These are phyloP conservation scores for Graphilbum sp. DNA, from an alignment of 2,329 filamentous ascomycete species.

Conservation along the genomic window DNA sequence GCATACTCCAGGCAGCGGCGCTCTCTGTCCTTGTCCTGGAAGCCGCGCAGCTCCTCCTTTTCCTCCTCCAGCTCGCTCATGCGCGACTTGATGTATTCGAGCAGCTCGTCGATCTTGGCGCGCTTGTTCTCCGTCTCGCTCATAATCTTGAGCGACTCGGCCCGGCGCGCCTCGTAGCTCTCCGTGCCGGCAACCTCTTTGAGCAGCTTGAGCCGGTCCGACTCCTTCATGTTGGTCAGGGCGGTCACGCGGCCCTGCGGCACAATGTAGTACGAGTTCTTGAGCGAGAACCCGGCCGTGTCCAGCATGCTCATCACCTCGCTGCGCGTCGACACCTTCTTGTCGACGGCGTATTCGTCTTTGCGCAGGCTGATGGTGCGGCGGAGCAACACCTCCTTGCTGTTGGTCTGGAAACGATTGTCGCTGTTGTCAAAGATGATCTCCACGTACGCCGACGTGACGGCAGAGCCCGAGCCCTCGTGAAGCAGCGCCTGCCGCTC, in stretches of 20 bases:
- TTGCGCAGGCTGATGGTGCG: conserved; percentile 96
- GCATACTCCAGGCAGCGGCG: conserved; percentile 86
- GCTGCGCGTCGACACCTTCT: conserved; percentile 75
- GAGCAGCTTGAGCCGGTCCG: conserved; percentile 70
- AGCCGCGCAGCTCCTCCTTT: conserved; percentile 86
- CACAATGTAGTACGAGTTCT: conserved; percentile 98
- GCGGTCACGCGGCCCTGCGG: conserved; percentile 92
- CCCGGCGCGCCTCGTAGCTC: conserved; percentile 82
- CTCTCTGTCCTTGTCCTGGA: conserved; percentile 89
- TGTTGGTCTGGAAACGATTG: conserved; percentile 85
- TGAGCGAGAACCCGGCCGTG: conserved; percentile 88
- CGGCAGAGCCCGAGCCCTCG: conserved; percentile 91
- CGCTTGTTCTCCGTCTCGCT: conserved; percentile 90
- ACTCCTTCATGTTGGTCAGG: conserved; percentile 97
- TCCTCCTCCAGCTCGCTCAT: conserved; percentile 85
- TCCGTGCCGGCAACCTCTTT: conserved; percentile 98
- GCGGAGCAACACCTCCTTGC: conserved; percentile 76
- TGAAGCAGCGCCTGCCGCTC: conserved; percentile 93
- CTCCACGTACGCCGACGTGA: conserved; percentile 99
- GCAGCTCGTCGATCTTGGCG: conserved; percentile 80
- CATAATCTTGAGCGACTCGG: conserved; percentile 94
- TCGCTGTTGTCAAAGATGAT: conserved; percentile 98
- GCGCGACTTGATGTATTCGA: conserved; percentile 83
- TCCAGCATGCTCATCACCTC: conserved; percentile 94
- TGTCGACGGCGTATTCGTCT: conserved; percentile 94